Evolutionary conservation across 225 moss, liverwort and hornwort species (phyloP), one percentile per base, ranked within the genome.

Genomic region (Pseudisothecium myosuroides): DNA sequence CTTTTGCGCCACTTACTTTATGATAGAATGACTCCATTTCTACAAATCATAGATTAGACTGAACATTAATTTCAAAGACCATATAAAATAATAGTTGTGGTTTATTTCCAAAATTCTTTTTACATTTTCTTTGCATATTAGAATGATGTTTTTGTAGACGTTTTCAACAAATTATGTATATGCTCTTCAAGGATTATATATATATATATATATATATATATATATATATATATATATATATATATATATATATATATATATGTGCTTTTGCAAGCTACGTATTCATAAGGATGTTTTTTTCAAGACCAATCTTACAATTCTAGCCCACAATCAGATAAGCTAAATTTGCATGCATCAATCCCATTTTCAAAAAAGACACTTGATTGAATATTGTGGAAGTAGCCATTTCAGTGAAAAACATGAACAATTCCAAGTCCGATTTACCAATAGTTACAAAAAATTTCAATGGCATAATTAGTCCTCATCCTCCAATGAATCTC

Each of bases 161-260:
- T 4, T 39, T 12, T 24, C 13, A 24, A 26, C 8, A 41, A 26
- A 3, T 41, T 26, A 14, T 5, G n/a, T n/a, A n/a, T n/a, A 71
- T 26, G 8, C 8, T 71, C 4, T 14, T 5, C 0, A 2, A 1
- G n/a, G 6, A 7, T 37, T 6, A n/a, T n/a, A n/a, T n/a, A n/a
- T n/a, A n/a, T n/a, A n/a, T n/a, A n/a, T n/a, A n/a, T n/a, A n/a
- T n/a, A n/a, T n/a, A n/a, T n/a, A n/a, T n/a, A n/a, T n/a, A n/a
- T n/a, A n/a, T n/a, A n/a, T n/a, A n/a, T n/a, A n/a, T n/a, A n/a
- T n/a, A n/a, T n/a, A n/a, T n/a, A n/a, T n/a, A n/a, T n/a, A n/a
- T n/a, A n/a, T n/a, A n/a, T n/a, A n/a, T n/a, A n/a, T n/a, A n/a
- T n/a, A n/a, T n/a, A n/a, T n/a, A n/a, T n/a, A n/a, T n/a, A n/a